Evolutionary conservation across 1,139 yeast genomes (phyloP).

Genomic region (Hanseniaspora sp.): DNA sequence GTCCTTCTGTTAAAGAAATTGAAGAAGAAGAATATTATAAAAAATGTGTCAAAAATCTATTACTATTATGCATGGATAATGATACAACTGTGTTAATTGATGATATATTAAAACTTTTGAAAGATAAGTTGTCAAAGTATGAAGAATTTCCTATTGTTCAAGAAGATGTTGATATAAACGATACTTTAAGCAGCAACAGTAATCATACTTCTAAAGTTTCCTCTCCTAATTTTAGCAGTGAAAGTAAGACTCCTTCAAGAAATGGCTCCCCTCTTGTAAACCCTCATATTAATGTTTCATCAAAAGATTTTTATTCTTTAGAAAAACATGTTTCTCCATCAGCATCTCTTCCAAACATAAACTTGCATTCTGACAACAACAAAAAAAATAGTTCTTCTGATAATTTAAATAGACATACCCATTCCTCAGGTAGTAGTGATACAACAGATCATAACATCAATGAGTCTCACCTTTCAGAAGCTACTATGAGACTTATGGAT

Average conservation of each 20-base stretch:
- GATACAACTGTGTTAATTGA: conserved; percentile 3
- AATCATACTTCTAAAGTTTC: neutral
- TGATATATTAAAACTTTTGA: conserved; percentile 4
- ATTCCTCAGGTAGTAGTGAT: neutral
- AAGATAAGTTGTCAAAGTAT: conserved; percentile 11
- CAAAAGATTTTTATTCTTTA: neutral
- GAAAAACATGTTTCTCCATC: neutral
- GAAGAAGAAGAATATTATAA: conserved; percentile 15
- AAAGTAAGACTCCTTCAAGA: neutral
- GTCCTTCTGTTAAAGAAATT: conserved; percentile 13
- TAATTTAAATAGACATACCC: no score
- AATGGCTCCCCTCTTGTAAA: neutral
- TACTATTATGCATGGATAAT: conserved; percentile 1
- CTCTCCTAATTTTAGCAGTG: neutral
- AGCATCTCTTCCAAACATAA: neutral
- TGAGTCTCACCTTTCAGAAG: neutral
- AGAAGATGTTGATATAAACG: neutral
- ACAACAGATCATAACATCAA: neutral
- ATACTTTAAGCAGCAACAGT: neutral
- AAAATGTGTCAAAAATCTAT: conserved; percentile 11
- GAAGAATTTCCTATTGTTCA: conserved; percentile 12
- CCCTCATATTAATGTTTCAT: neutral
- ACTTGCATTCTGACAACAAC: neutral
- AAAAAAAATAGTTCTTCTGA: neutral
- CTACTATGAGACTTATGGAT: conserved; percentile 5